These are phyloP conservation scores for Triticum urartu DNA, from an alignment of 176 grass and related monocot genomes.

Conservation along the genomic window DNA sequence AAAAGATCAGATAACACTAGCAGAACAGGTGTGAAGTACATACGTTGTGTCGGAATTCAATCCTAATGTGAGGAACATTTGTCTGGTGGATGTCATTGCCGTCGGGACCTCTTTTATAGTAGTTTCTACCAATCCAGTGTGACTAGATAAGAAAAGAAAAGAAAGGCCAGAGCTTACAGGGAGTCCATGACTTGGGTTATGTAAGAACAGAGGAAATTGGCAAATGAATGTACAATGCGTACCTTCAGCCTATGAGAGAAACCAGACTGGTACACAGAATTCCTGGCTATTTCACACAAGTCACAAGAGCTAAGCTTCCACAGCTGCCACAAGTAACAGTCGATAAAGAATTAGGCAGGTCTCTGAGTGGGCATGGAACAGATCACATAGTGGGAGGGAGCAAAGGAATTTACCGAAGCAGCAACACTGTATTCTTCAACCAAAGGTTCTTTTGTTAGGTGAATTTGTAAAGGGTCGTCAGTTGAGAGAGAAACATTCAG, in stretches of 20 bases:
- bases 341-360: neutral
- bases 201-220: neutral
- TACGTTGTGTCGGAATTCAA: conserved; percentile 88
- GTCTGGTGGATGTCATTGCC: conserved; percentile 87
- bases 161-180: conserved; percentile 13
- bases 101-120: conserved; percentile 77
- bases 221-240: neutral
- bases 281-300: conserved; percentile 93
- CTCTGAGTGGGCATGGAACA: neutral
- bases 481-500: conserved; percentile 94
- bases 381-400: neutral
- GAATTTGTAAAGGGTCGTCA: conserved; percentile 94
- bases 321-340: conserved; percentile 50
- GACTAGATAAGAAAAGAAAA: conserved; percentile 37
- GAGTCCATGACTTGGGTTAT: neutral
- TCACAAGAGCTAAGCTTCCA: conserved; percentile 93
- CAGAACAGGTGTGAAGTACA: neutral
- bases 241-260: conserved; percentile 95
- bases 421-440: conserved; percentile 97
- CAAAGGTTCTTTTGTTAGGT: conserved; percentile 94
- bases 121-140: conserved; percentile 89
- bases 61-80: conserved; percentile 89
- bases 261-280: conserved; percentile 86
- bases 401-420: conserved; percentile 60
- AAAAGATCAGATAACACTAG: neutral